phyloP scores from a whole-genome alignment of 2,329 filamentous ascomycete genomes.

The Orbilia ellipsospora region DNA sequence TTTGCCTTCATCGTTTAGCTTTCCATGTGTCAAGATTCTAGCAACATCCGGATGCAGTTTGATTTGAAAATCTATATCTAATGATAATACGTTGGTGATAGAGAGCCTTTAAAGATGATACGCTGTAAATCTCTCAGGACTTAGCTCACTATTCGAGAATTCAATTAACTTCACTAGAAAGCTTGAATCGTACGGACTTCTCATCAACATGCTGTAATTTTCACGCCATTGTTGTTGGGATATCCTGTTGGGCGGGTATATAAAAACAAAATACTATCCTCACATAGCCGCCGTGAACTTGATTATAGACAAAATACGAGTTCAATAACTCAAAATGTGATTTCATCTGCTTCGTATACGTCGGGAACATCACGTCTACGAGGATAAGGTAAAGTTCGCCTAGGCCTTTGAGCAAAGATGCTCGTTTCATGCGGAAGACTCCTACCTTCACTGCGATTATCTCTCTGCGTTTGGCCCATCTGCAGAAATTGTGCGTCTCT shows the following conservation, averaged over 20 bases:
- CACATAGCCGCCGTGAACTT: too few relatives aligned
- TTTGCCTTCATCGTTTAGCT: neutral
- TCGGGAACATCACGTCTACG: too few relatives aligned
- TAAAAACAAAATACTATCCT: too few relatives aligned
- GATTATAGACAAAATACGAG: too few relatives aligned
- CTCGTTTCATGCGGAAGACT: neutral
- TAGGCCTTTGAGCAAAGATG: too few relatives aligned
- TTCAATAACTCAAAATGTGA: too few relatives aligned
- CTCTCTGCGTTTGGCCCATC: constrained; percentile 6
- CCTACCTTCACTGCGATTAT: neutral
- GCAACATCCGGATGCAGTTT: neutral
- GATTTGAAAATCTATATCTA: neutral
- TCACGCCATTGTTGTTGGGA: too few relatives aligned
- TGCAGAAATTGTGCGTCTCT: constrained; percentile 5
- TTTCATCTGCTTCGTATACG: too few relatives aligned
- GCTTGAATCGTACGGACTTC: too few relatives aligned
- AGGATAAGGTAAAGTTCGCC: too few relatives aligned
- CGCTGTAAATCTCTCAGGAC: neutral
- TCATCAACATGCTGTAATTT: too few relatives aligned
- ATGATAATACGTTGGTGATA: neutral
- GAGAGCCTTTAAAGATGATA: constrained; percentile 6
- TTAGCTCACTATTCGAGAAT: neutral
- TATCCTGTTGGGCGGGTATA: too few relatives aligned
- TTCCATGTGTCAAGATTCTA: constrained; percentile 13
- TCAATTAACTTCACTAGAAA: neutral